These are phyloP conservation scores for Citrullus amarus DNA, from an alignment of 306 rosid species.

Conservation along the genomic window DNA sequence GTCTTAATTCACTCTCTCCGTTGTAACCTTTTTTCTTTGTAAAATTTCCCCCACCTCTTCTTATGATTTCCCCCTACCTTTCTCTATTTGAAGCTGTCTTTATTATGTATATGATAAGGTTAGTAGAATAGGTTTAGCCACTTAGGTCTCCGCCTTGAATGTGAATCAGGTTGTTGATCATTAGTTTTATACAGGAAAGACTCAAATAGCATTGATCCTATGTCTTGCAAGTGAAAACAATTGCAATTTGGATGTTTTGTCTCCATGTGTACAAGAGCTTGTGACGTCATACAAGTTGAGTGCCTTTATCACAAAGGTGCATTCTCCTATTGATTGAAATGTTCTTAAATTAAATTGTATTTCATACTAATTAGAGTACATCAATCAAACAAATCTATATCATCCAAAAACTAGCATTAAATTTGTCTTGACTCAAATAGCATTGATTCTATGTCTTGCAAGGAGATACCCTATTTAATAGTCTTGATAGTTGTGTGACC, in stretches of 20 bases:
- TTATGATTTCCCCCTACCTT: too few species aligned
- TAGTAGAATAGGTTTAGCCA: background rate
- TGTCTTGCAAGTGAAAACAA: slow-evolving; percentile 47
- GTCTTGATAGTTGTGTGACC: background rate
- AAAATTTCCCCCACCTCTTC: background rate
- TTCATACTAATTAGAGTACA: background rate
- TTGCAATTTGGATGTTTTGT: slow-evolving; percentile 33
- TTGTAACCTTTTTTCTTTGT: background rate
- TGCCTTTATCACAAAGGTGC: slow-evolving; percentile 80
- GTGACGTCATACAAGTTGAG: slow-evolving; percentile 58
- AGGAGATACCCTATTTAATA: background rate
- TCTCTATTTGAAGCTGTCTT: background rate
- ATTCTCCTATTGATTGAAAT: slow-evolving; percentile 26
- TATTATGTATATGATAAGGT: background rate
- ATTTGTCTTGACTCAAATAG: background rate
- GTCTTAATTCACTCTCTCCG: background rate
- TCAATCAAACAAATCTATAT: background rate
- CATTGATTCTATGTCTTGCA: too few species aligned
- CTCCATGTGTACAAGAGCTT: slow-evolving; percentile 41
- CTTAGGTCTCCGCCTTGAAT: background rate
- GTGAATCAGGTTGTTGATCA: slow-evolving; percentile 11
- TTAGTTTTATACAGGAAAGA: slow-evolving; percentile 35
- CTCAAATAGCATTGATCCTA: slow-evolving; percentile 47
- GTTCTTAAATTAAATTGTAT: background rate
- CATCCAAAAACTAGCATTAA: background rate